Base-by-base conservation (phyloP, 345 rosid genomes). In the Heritiera littoralis region DNA sequence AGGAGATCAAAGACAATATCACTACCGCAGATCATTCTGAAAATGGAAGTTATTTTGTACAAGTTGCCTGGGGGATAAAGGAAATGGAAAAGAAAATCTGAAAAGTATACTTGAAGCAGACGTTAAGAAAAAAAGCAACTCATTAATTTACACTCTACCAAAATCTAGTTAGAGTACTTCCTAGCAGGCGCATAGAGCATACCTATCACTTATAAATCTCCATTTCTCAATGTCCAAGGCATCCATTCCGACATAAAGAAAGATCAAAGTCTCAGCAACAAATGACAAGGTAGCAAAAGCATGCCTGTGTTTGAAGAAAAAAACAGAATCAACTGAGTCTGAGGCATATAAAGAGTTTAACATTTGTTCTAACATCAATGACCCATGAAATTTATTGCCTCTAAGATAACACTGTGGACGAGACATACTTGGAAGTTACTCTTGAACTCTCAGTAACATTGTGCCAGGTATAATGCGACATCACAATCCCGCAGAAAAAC, bases 171-270 rank as follows among this genome's bases (percentile, higher is more conserved):
- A 68, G 30, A 17, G 63, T 72, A 35, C 75, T 73, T 52, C 12
- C 17, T 60, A 45, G 46, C 6, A 60, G 54, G 54, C 28, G 30
- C n/a, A 71, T 18, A 49, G n/a, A 38, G 30, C 72, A 30, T 79
- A 88, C 97, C 92, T 91, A 74, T 91, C 87, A 72, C 92, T 97
- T 46, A 90, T 97, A 49, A 87, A 91, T 85, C 89, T 87, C 99
- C 99, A 97, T 82, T 97, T 94, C 84, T 97, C 99, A 64, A 92
- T 96, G 89, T 96, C 99, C 90, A 96, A 84, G 41, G 99, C 99
- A 90, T 94, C 99, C 98, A 96, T 96, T 9, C 99, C 99, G 3
- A 96, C 99, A 83, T 96, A 96, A 69, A 96, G 88, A 87, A 96
- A 96, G 70, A 96, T 92, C 81, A 94, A 96, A 72, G 85, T 91